Percentiles rank a stretch among this genome's conserved stretches.
phyloP scores from a whole-genome alignment of 2,329 filamentous ascomycete genomes.

The Colletotrichum abscissum region DNA sequence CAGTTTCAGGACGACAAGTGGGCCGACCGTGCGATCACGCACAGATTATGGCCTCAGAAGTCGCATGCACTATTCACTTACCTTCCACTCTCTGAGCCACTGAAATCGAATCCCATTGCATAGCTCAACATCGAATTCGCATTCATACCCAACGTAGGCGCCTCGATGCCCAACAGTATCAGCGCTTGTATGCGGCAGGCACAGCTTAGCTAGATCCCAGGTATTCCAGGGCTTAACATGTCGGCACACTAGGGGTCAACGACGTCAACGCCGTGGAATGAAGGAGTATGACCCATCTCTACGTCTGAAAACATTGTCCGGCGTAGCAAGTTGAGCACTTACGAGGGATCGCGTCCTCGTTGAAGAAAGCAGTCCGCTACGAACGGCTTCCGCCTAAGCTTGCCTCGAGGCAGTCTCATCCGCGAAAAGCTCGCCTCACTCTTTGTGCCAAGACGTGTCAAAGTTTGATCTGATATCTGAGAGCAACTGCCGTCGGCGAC shows the following conservation, averaged over 20 bases:
- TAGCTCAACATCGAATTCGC: not conserved
- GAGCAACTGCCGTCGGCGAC: not conserved
- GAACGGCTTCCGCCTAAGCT: not conserved
- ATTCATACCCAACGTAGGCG: not conserved
- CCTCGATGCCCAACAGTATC: not conserved
- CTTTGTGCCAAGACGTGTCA: not conserved
- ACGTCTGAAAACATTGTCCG: not conserved
- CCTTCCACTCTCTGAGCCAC: not conserved
- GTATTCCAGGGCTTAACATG: not conserved
- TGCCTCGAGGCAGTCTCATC: not conserved
- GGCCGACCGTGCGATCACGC: conserved; percentile 26
- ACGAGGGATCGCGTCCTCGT: not conserved
- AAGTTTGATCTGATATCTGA: not conserved
- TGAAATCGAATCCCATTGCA: not conserved
- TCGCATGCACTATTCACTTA: not conserved
- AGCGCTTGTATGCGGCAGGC: not conserved
- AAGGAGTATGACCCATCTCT: too few relatives aligned
- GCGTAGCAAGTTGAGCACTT: not conserved
- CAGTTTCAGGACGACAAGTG: conserved; percentile 16
- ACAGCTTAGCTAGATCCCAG: not conserved
- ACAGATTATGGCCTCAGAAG: conserved; percentile 20
- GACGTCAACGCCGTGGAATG: too few relatives aligned
- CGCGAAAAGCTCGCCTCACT: not conserved
- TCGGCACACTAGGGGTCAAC: not conserved
- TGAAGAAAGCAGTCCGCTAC: not conserved